Base-by-base conservation (phyloP, 169 alveolate genomes). In the Plasmodium malariae region DNA sequence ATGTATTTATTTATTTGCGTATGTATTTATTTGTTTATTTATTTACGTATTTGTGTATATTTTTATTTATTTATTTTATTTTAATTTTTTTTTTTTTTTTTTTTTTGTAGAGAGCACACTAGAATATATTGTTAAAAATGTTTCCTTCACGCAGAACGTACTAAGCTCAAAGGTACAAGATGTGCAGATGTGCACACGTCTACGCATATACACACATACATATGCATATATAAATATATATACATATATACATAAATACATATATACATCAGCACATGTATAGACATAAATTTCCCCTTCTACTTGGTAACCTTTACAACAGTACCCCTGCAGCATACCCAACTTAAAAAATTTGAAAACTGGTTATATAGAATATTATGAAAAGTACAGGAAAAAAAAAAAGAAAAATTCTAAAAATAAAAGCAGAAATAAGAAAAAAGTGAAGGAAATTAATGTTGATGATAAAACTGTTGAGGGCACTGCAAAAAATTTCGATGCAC, bases 311-410 rank as follows among this genome's bases (percentile, higher is more conserved):
- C 48, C 43, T 72, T 34, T 55, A 11, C 62, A 4, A 49, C 74
- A 80, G 90, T 85, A 85, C 60, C 92, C 92, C 37, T 85, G 92
- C 30, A 70, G 92, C 12, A 70, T 85, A 40, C 92, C 92, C 55
- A 85, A 69, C 30, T 26, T 85, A 43, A 85, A 85, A 60, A 85
- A 85, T 40, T 59, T 85, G 65, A 85, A 70, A 73, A 69, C 87
- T 1, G 87, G 87, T n/a, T 85, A 85, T 72, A 85, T 85, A 30
- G 92, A 85, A 72, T 85, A 85, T 69, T 69, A 54, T 72, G 92
- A 85, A 69, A 69, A 85, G 26, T 36, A 37, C 70, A 85, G 40
- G 40, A 85, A 40, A 45, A 85, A 60, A 28, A 63, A 85, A 72
- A 85, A 70, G 24, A 69, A 69, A 54, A 67, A 70, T 19, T 55